Evolutionary conservation across 805 yeast species (phyloP).

Genomic region (Isabelozyma heimii): DNA sequence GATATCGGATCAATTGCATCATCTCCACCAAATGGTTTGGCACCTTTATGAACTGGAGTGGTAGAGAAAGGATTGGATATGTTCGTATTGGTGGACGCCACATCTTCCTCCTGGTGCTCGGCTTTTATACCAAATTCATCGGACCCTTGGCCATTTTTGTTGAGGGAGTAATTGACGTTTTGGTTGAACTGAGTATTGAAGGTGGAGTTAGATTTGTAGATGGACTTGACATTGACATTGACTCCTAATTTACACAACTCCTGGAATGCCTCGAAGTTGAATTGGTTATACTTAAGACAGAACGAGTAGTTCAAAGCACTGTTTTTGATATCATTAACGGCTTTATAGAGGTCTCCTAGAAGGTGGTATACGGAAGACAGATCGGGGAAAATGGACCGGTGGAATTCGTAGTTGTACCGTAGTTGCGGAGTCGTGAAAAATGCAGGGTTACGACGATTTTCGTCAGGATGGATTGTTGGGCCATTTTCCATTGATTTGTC

Average conservation of each 20-base stretch:
- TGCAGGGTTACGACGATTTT: neutral
- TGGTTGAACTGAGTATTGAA: constrained; percentile 1
- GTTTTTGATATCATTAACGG: constrained; percentile 58
- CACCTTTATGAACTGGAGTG: neutral
- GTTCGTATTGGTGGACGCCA: too few relatives aligned
- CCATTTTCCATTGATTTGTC: neutral
- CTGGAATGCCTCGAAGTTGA: constrained; percentile 82
- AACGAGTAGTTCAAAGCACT: constrained; percentile 66
- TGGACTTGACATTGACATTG: constrained; percentile 56
- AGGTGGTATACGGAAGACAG: constrained; percentile 65
- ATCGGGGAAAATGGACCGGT: constrained; percentile 53
- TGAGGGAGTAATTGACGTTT: neutral
- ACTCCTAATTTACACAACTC: constrained; percentile 73
- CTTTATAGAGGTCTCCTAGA: constrained; percentile 65
- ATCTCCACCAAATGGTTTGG: constrained; percentile 13
- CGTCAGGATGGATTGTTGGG: neutral
- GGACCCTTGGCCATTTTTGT: neutral
- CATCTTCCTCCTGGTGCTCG: neutral
- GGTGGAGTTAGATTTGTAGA: constrained; percentile 34
- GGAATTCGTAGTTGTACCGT: constrained; percentile 36
- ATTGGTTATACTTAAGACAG: constrained; percentile 74
- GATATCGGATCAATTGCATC: constrained; percentile 25
- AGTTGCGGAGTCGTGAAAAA: constrained; percentile 17
- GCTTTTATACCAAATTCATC: too few relatives aligned
- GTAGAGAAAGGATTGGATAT: constrained; percentile 1